A percentile compares a stretch with the other conserved stretches of the same genome.
phyloP scores from a whole-genome alignment of 768 basidiomycete species.

The Mycena albidolilacea region DNA sequence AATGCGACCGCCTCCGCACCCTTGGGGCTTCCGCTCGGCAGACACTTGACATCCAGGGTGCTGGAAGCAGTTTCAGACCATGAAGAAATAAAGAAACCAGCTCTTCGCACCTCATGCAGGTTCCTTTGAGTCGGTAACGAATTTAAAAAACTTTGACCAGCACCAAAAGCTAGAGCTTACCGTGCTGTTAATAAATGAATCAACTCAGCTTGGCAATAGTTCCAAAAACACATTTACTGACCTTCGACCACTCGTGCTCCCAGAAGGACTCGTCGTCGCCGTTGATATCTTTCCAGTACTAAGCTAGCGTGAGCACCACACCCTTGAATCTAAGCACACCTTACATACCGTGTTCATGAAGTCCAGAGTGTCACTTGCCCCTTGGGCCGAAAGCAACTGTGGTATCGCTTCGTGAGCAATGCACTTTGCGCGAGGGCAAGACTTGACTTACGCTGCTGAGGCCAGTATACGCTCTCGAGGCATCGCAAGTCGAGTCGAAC shows the following conservation, averaged over 20 bases:
- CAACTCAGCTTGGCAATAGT: not conserved
- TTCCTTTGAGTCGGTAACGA: slow-evolving; percentile 59
- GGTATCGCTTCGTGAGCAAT: slow-evolving; percentile 1
- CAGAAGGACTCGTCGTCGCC: slow-evolving; percentile 77
- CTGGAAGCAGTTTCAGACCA: slow-evolving; percentile 49
- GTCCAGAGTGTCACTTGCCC: slow-evolving; percentile 68
- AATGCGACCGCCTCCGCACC: slow-evolving; percentile 83
- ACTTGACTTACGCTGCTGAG: slow-evolving; percentile 54
- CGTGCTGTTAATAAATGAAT: slow-evolving; percentile 10
- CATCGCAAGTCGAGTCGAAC: slow-evolving; percentile 60
- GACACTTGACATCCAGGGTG: slow-evolving; percentile 71
- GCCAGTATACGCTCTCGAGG: slow-evolving; percentile 60
- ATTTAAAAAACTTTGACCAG: not conserved
- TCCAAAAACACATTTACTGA: not conserved
- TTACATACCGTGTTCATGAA: slow-evolving; percentile 66
- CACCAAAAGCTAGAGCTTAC: not conserved
- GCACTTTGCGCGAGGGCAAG: slow-evolving; percentile 1
- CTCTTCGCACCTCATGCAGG: slow-evolving; percentile 59
- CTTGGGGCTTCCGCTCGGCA: slow-evolving; percentile 69
- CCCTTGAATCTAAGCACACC: not conserved
- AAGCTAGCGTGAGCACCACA: not conserved
- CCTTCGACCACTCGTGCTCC: slow-evolving; percentile 85
- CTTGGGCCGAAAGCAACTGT: slow-evolving; percentile 71
- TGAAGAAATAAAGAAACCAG: not conserved
- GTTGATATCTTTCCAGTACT: slow-evolving; percentile 76